Percentiles rank a stretch among this genome's conserved stretches.
These are phyloP conservation scores for Trichoderma lentiforme DNA, from an alignment of 2,329 filamentous ascomycete genomes.

Conservation along the genomic window DNA sequence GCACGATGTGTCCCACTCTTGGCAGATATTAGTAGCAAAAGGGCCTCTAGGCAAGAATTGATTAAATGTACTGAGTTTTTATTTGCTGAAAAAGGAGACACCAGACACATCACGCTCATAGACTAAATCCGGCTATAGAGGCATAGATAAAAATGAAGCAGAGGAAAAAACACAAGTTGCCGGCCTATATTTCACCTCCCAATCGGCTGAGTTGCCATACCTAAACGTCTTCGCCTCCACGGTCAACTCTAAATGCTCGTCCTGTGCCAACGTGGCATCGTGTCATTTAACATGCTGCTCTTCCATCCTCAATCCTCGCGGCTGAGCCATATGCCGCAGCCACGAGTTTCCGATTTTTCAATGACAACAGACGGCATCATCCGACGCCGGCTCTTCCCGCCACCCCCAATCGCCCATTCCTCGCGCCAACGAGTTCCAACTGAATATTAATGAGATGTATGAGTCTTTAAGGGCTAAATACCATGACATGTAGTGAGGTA, in stretches of 20 bases:
- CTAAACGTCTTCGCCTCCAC: slow-evolving; percentile 7
- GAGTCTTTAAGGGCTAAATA: slow-evolving; percentile 34
- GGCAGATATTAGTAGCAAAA: not conserved
- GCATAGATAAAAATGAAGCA: slow-evolving; percentile 20
- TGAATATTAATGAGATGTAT: slow-evolving; percentile 38
- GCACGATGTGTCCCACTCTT: not conserved
- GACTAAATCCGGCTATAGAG: slow-evolving; percentile 15
- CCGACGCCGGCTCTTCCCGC: not conserved
- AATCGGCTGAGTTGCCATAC: slow-evolving; percentile 5
- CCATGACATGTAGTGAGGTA: slow-evolving; percentile 36
- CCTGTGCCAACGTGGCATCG: slow-evolving; percentile 15
- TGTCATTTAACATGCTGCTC: slow-evolving; percentile 13
- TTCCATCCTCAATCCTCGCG: not conserved
- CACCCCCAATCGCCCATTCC: not conserved
- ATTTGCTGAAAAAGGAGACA: slow-evolving; percentile 13
- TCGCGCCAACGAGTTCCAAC: slow-evolving; percentile 5
- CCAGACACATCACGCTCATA: slow-evolving; percentile 11
- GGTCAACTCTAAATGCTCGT: slow-evolving; percentile 6
- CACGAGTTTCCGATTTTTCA: not conserved
- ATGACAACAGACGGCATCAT: not conserved
- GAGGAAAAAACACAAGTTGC: slow-evolving; percentile 21
- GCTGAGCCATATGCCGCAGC: not conserved
- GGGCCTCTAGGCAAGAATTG: not conserved
- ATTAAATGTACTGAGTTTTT: not conserved
- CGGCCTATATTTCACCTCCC: slow-evolving; percentile 13